phyloP scores from a whole-genome alignment of 352 stramenopile species.

The Globisporangium orthogonon region DNA sequence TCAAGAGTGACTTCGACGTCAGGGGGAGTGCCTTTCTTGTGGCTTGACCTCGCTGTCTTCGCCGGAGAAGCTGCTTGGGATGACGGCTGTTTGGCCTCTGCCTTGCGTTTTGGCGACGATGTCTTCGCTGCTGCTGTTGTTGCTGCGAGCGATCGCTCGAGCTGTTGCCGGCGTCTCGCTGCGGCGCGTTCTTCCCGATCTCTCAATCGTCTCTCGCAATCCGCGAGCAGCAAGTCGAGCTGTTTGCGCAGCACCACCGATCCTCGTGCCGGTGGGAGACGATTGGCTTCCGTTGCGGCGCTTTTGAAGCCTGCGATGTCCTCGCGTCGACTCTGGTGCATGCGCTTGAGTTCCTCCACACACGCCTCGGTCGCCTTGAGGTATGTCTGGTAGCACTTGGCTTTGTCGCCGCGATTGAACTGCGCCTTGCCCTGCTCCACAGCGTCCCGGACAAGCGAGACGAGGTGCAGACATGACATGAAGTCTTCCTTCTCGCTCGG shows the following conservation, averaged over 20 bases:
- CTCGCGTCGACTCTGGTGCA: conserved; percentile 27
- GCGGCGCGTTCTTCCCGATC: conserved; percentile 24
- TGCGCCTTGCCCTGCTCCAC: conserved; percentile 57
- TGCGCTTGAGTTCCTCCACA: conserved; percentile 29
- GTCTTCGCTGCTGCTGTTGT: conserved; percentile 6
- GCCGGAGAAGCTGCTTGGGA: background rate
- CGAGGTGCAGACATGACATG: conserved; percentile 26
- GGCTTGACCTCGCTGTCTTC: conserved; percentile 3
- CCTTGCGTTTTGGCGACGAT: background rate
- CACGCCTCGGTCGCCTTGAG: conserved; percentile 37
- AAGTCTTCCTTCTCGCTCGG: conserved; percentile 37
- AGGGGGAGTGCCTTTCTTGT: conserved; percentile 12
- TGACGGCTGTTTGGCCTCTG: background rate
- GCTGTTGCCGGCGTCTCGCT: conserved; percentile 9
- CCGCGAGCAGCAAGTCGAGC: conserved; percentile 41
- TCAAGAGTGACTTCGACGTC: background rate
- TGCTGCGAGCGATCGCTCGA: conserved; percentile 8
- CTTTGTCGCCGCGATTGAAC: conserved; percentile 75
- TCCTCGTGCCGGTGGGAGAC: conserved; percentile 45
- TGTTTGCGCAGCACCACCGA: conserved; percentile 57
- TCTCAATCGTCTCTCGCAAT: conserved; percentile 28
- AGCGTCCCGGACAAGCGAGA: conserved; percentile 33
- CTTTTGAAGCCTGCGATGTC: conserved; percentile 25
- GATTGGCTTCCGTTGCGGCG: conserved; percentile 33
- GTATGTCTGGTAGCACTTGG: conserved; percentile 67